Conservation (phyloP, 192 early-diverging fungal species). For the Coemansia sp. region DNA sequence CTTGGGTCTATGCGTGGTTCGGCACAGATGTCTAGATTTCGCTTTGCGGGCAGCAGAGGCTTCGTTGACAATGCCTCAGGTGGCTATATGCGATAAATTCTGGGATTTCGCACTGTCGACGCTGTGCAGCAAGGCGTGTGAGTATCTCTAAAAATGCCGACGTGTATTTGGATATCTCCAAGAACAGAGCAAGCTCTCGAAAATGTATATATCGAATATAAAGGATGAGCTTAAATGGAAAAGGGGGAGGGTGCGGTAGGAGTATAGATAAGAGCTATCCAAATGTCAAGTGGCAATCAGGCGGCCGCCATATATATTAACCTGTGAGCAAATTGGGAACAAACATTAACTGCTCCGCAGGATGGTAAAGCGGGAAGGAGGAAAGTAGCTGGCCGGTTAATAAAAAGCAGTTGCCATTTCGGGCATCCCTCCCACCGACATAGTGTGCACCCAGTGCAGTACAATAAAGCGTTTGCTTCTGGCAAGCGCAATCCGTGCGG, state of each 20-base stretch:
- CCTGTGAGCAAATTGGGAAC: constrained; percentile 1
- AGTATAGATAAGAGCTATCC: not conserved
- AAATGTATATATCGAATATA: not conserved
- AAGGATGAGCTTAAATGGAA: not conserved
- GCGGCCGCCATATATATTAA: not conserved
- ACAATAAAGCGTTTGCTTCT: not conserved
- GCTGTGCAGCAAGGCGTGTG: not conserved
- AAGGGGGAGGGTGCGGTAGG: not conserved
- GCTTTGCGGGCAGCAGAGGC: not conserved
- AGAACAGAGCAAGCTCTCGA: not conserved
- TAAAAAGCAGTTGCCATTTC: constrained; percentile 10
- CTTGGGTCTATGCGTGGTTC: not conserved
- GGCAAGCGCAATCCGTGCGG: not conserved
- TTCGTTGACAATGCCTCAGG: not conserved
- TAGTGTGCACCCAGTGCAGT: constrained; percentile 3
- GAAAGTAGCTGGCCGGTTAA: constrained; percentile 13
- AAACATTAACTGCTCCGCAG: constrained; percentile 22
- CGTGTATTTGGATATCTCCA: not conserved
- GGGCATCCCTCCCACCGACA: not conserved
- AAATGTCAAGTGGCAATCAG: not conserved
- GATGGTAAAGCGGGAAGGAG: constrained; percentile 13
- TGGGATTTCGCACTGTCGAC: not conserved
- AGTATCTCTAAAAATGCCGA: not conserved
- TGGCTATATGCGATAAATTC: not conserved
- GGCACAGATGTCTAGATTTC: not conserved